These are phyloP conservation scores for Boletellus ananas DNA, from an alignment of 768 basidiomycete species.

Conservation along the genomic window DNA sequence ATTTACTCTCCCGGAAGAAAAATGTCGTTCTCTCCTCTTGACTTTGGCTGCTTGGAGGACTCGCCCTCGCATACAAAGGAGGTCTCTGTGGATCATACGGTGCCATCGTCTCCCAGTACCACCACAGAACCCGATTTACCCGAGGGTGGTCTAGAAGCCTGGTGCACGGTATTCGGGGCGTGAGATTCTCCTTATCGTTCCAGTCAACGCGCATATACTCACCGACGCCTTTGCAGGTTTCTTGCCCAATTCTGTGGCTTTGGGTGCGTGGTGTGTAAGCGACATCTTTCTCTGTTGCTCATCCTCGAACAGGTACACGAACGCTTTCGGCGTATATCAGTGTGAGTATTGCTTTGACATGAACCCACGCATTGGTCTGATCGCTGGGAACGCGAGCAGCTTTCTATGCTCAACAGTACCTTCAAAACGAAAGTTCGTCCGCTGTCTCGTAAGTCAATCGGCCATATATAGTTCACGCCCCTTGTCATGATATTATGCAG, in stretches of 20 bases:
- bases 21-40: background rate
- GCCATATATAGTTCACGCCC: too few species aligned
- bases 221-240: slow-evolving; percentile 17
- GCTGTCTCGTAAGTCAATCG: slow-evolving; percentile 19
- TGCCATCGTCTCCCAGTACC: background rate
- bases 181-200: slow-evolving; percentile 6
- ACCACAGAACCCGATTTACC: slow-evolving; percentile 1
- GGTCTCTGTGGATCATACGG: background rate
- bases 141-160: slow-evolving; percentile 19
- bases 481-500: slow-evolving; percentile 4
- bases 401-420: slow-evolving; percentile 20
- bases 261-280: slow-evolving; percentile 11
- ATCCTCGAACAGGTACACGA: slow-evolving; percentile 11
- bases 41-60: background rate
- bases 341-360: slow-evolving; percentile 1
- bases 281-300: background rate
- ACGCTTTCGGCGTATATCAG: slow-evolving; percentile 29
- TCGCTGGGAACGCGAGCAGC: slow-evolving; percentile 1
- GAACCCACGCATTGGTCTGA: background rate
- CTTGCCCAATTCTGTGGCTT: slow-evolving; percentile 25
- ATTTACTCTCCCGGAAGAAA: background rate
- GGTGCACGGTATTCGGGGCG: slow-evolving; percentile 27
- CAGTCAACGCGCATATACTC: background rate
- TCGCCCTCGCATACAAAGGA: background rate
- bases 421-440: slow-evolving; percentile 21